A percentile compares a stretch with the other conserved stretches of the same genome.
Evolutionary conservation across 73 alveolate species (phyloP).

Genomic region (Paramecium primaurelia): DNA sequence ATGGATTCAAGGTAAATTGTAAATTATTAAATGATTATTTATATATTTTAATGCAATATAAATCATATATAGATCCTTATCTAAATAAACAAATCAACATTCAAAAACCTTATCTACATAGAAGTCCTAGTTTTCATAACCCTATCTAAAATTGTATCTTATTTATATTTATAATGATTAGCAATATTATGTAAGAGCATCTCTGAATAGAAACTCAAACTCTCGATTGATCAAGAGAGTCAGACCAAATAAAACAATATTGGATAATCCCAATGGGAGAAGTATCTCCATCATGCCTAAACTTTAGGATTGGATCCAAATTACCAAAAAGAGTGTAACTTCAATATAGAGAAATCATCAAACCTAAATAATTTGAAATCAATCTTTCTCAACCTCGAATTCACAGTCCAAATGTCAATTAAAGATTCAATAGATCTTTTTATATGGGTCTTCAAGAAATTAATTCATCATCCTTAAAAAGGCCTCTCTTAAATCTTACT

Average conservation of each 20-base stretch:
- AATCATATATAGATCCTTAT: background rate
- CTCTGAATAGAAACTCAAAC: background rate
- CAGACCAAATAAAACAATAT: background rate
- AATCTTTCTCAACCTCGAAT: constrained; percentile 22
- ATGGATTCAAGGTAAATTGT: background rate
- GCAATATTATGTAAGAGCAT: background rate
- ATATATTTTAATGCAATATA: background rate
- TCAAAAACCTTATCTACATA: background rate
- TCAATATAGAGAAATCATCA: background rate
- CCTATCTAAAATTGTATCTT: background rate
- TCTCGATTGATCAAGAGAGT: background rate
- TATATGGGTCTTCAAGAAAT: background rate
- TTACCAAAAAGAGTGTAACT: constrained; percentile 24
- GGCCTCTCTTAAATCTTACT: constrained; percentile 16
- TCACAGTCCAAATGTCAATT: constrained; percentile 9
- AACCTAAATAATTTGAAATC: constrained; percentile 15
- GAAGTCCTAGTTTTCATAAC: background rate
- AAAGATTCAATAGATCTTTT: background rate
- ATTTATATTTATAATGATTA: background rate
- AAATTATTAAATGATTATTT: too few species aligned
- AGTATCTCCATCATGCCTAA: constrained; percentile 3
- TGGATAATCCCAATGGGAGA: constrained; percentile 26
- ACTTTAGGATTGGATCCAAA: background rate
- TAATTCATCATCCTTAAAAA: background rate
- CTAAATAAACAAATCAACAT: background rate